Evolutionary conservation across 169 alveolate species (phyloP).

Genomic region (Plasmodium gallinaceum): DNA sequence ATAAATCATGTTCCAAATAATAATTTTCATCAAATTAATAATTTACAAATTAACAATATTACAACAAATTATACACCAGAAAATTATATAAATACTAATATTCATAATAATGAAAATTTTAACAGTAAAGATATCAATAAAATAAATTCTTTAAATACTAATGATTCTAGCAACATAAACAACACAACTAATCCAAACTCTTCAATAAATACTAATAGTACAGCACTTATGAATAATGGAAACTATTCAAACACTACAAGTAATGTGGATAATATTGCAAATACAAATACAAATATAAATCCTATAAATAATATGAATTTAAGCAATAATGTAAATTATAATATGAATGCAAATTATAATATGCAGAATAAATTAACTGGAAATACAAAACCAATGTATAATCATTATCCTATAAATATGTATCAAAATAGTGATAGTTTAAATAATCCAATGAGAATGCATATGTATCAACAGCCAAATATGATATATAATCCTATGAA

Average conservation of each 20-base stretch:
- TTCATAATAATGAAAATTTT: too few relatives aligned
- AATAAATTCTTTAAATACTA: neutral
- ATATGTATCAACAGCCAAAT: conserved; percentile 56
- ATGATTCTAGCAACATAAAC: neutral
- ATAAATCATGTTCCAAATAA: neutral
- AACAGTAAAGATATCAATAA: neutral
- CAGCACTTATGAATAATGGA: neutral
- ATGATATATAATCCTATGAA: conserved; percentile 50
- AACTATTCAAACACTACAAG: neutral
- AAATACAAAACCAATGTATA: conserved; percentile 18
- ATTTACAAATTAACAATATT: neutral
- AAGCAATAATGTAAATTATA: conserved; percentile 4
- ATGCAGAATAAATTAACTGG: conserved; percentile 23
- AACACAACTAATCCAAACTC: neutral
- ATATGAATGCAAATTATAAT: conserved; percentile 21
- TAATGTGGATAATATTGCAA: neutral
- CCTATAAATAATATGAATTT: conserved; percentile 2
- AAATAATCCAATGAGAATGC: conserved; percentile 49
- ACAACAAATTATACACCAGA: neutral
- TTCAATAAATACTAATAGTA: neutral
- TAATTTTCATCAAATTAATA: neutral
- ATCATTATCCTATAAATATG: conserved; percentile 28
- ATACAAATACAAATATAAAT: neutral
- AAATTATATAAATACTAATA: neutral
- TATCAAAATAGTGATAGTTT: conserved; percentile 7